A percentile compares a stretch with the other conserved stretches of the same genome.
Evolutionary conservation across 2,329 filamentous ascomycete genomes (phyloP).

Genomic region (Cryphonectria naterciae): DNA sequence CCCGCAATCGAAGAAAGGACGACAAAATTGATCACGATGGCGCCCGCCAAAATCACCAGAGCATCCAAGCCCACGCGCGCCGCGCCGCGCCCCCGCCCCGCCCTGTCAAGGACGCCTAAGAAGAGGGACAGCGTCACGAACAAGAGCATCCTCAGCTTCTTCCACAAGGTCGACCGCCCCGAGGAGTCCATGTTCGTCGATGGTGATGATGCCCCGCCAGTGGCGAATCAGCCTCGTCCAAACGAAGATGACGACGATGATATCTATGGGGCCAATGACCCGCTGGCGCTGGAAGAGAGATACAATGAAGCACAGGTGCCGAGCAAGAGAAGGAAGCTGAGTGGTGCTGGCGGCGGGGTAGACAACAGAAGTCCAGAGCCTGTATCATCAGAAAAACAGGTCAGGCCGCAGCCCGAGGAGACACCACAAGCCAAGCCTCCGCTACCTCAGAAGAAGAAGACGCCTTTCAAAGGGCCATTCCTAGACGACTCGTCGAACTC

Average conservation of each 20-base stretch:
- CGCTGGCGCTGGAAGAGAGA: conserved; percentile 33
- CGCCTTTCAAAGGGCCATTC: conserved; percentile 62
- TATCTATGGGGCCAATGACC: conserved; percentile 30
- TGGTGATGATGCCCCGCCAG: conserved; percentile 32
- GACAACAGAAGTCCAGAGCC: conserved; percentile 11
- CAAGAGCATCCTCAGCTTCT: conserved; percentile 73
- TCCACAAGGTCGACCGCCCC: conserved; percentile 68
- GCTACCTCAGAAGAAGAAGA: conserved; percentile 38
- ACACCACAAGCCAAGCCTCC: conserved; percentile 7
- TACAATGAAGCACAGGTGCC: conserved; percentile 45
- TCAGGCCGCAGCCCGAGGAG: conserved; percentile 13
- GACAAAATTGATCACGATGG: conserved; percentile 16
- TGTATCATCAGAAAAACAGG: conserved; percentile 29
- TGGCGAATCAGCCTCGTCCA: conserved; percentile 15
- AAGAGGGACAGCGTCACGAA: conserved; percentile 48
- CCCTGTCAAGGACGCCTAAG: conserved; percentile 39
- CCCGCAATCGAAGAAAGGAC: background rate
- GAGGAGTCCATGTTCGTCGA: conserved; percentile 61
- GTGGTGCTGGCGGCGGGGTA: conserved; percentile 31
- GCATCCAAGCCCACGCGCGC: conserved; percentile 17
- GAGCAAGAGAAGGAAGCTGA: conserved; percentile 49
- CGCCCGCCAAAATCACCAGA: conserved; percentile 22
- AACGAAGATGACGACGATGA: conserved; percentile 32
- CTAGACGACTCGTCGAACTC: conserved; percentile 72
- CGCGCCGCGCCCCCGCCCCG: background rate